Base-by-base conservation (phyloP, 2,329 filamentous ascomycete genomes). In the Neopestalotiopsis rosae region DNA sequence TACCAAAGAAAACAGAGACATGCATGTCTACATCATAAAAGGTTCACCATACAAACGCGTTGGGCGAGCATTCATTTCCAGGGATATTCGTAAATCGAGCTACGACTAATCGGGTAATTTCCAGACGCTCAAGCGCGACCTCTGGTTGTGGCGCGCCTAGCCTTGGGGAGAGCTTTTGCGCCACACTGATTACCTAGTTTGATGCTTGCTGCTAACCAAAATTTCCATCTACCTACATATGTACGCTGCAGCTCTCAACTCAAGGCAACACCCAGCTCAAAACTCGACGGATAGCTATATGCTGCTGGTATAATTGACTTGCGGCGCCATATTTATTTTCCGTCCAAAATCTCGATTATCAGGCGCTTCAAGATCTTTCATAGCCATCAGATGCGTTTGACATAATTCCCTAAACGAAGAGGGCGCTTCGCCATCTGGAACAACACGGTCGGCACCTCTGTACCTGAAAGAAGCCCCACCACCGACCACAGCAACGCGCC, bases 341-440 rank as follows among this genome's bases (percentile, higher is more conserved):
- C 5, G 13, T 59, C 24, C 24, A 13, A 38, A 1, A 3, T 13
- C 34, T 24, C n/a, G 20, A 9, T 38, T 6, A n/a, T 20, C 49
- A 7, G 40, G 52, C 49, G 45, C n/a, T 38, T 17, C 32, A 20
- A 28, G 3, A 57, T 14, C 52, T 24, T 30, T 20, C 17, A 57
- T 32, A 30, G 64, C 68, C 24, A 66, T 70, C 73, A 76, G 72
- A 77, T 78, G 76, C 69, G 65, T 61, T 40, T 61, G 56, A 61
- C 56, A 30, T 72, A 71, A 65, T 63, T 66, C 63, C 70, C 66
- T 58, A 67, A 67, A 72, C 69, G 71, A 70, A 32, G 40, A 67
- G 70, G 72, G 74, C 75, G 71, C 71, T 69, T 71, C 71, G 75
- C 76, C 76, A 73, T 75, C 74, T 72, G 74, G 72, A 76, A 71